Conservation (phyloP, 768 basidiomycete species). For the Leccinellum rugosiceps region DNA sequence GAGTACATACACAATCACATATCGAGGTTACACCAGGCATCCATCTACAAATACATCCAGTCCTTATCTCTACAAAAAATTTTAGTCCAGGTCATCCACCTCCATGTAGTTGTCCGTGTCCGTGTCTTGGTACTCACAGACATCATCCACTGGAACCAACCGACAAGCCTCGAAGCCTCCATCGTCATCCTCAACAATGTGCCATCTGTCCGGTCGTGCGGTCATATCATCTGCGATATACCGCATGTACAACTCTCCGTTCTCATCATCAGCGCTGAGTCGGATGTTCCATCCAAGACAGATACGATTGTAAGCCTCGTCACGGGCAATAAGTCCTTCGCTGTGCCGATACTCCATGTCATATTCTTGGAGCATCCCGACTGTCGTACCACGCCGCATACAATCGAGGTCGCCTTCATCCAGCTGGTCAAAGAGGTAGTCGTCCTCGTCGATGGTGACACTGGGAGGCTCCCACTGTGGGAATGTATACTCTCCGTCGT, state of each 20-base stretch:
- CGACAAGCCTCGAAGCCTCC: constrained; percentile 43
- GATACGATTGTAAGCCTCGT: constrained; percentile 42
- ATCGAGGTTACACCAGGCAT: background rate
- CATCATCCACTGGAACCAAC: constrained; percentile 35
- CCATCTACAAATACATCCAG: constrained; percentile 8
- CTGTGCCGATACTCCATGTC: constrained; percentile 53
- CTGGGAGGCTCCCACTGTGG: constrained; percentile 61
- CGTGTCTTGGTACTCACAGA: constrained; percentile 32
- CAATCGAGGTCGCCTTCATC: constrained; percentile 38
- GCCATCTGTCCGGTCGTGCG: constrained; percentile 45
- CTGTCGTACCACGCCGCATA: constrained; percentile 57
- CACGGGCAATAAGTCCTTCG: constrained; percentile 50
- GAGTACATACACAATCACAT: background rate
- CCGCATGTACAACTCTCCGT: constrained; percentile 40
- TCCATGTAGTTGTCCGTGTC: constrained; percentile 42
- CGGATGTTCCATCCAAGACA: constrained; percentile 70
- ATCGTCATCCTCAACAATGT: constrained; percentile 31
- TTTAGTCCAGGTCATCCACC: constrained; percentile 17
- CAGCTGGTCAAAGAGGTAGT: constrained; percentile 35
- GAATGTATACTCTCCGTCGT: constrained; percentile 39
- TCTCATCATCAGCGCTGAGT: constrained; percentile 40
- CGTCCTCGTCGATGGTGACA: constrained; percentile 33
- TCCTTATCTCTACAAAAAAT: background rate
- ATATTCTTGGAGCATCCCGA: constrained; percentile 55
- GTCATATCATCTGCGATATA: constrained; percentile 40